A percentile compares a stretch with the other conserved stretches of the same genome.
Evolutionary conservation across 2,329 filamentous ascomycete species (phyloP).

Genomic region (Westerdykella ornata): DNA sequence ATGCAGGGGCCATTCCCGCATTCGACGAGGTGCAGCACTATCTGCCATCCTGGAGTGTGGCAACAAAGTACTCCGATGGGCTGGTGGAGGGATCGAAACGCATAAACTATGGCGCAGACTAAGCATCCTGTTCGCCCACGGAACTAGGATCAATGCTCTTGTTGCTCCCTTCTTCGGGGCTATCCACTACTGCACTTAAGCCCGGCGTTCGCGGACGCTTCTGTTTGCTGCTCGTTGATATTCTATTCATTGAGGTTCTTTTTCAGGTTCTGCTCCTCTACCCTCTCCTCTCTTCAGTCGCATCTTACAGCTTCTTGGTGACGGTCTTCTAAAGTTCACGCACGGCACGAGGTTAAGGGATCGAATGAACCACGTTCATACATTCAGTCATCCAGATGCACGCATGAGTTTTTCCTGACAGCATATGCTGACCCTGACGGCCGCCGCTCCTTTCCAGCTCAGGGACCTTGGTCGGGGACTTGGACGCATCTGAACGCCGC

Average conservation of each 20-base stretch:
- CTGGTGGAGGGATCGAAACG: slow-evolving; percentile 72
- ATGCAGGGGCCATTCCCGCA: slow-evolving; percentile 69
- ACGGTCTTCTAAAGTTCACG: not conserved
- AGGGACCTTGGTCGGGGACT: no score
- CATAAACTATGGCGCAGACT: slow-evolving; percentile 40
- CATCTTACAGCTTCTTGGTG: slow-evolving; percentile 4
- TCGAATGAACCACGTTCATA: no score
- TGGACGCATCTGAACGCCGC: no score
- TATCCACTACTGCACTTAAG: slow-evolving; percentile 29
- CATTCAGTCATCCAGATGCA: no score
- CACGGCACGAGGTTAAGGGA: no score
- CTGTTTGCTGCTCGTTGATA: slow-evolving; percentile 3
- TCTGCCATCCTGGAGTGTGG: slow-evolving; percentile 70
- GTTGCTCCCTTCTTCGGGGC: slow-evolving; percentile 26
- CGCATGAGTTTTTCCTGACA: no score
- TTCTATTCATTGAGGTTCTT: slow-evolving; percentile 1
- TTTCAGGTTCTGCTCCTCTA: slow-evolving; percentile 1
- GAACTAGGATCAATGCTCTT: slow-evolving; percentile 20
- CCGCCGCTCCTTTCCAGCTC: no score
- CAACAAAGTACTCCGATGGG: slow-evolving; percentile 69
- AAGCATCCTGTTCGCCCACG: slow-evolving; percentile 15
- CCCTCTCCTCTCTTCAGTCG: slow-evolving; percentile 5
- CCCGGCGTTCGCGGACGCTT: slow-evolving; percentile 23
- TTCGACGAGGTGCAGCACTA: slow-evolving; percentile 72
- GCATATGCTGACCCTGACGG: no score